Conservation (phyloP, 1,284 basidiomycete species). For the Tetrapyrgos nigripes region DNA sequence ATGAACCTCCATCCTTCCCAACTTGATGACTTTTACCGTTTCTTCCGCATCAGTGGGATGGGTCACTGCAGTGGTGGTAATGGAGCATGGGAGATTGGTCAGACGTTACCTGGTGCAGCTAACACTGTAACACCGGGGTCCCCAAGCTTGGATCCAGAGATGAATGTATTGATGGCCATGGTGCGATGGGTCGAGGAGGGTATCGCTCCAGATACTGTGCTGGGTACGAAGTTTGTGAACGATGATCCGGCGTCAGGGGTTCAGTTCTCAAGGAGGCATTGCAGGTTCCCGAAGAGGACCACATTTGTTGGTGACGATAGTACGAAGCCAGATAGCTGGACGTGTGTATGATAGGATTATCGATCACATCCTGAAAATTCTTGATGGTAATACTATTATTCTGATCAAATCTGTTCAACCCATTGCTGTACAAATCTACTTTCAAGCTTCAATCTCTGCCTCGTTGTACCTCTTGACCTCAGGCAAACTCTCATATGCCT, state of each 20-base stretch:
- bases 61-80: slow-evolving; percentile 20
- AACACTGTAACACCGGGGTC: background rate
- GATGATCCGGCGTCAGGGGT: slow-evolving; percentile 11
- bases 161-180: slow-evolving; percentile 20
- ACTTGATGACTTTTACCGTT: slow-evolving; percentile 20
- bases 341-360: too few relatives aligned
- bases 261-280: slow-evolving; percentile 16
- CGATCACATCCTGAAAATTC: too few relatives aligned
- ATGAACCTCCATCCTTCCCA: slow-evolving; percentile 11
- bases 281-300: slow-evolving; percentile 21
- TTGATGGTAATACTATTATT: too few relatives aligned
- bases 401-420: too few relatives aligned
- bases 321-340: slow-evolving; percentile 13
- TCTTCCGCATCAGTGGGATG: slow-evolving; percentile 23
- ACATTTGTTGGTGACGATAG: slow-evolving; percentile 19
- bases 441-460: too few relatives aligned
- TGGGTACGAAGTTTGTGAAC: slow-evolving; percentile 18
- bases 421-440: too few relatives aligned
- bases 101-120: slow-evolving; percentile 1
- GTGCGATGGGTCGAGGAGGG: slow-evolving; percentile 24
- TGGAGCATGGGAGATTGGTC: slow-evolving; percentile 22
- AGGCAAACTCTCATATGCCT: background rate
- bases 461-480: too few relatives aligned
- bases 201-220: slow-evolving; percentile 19
- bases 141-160: slow-evolving; percentile 8